Evolutionary conservation across 306 rosid species (phyloP).

Genomic region (Acacia melanoxylon): DNA sequence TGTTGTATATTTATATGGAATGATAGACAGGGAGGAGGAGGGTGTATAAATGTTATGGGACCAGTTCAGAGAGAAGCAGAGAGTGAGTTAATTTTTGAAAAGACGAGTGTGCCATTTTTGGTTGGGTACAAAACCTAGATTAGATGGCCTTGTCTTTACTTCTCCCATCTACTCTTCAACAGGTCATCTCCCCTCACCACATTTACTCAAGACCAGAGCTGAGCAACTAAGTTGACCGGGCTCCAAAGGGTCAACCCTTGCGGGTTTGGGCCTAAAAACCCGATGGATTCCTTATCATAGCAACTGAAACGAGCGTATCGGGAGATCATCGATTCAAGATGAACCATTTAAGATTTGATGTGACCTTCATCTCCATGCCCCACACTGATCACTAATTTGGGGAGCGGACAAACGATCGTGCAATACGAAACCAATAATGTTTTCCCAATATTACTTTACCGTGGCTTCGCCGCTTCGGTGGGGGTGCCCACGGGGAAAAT

Average conservation of each 20-base stretch:
- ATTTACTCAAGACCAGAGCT: not conserved
- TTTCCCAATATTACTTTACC: not conserved
- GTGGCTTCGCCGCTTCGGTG: not conserved
- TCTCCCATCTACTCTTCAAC: not conserved
- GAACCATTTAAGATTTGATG: not conserved
- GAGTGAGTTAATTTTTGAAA: not conserved
- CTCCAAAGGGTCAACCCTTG: not conserved
- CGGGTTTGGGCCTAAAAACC: not conserved
- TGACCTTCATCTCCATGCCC: not conserved
- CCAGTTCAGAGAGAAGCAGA: slow-evolving; percentile 12
- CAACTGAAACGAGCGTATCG: not conserved
- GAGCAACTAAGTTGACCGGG: too few species aligned
- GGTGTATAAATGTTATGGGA: slow-evolving; percentile 36
- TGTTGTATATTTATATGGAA: slow-evolving; percentile 6
- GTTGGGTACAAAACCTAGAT: slow-evolving; percentile 1
- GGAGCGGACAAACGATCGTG: not conserved
- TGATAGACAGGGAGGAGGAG: not conserved
- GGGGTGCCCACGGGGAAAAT: not conserved
- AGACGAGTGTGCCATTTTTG: not conserved
- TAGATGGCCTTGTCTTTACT: slow-evolving; percentile 25
- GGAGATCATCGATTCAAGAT: not conserved
- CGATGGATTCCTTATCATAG: not conserved
- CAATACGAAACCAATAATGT: not conserved
- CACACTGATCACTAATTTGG: not conserved
- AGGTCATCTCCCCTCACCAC: not conserved